Conservation (phyloP, 768 basidiomycete species). For the Leccinum imitatum region DNA sequence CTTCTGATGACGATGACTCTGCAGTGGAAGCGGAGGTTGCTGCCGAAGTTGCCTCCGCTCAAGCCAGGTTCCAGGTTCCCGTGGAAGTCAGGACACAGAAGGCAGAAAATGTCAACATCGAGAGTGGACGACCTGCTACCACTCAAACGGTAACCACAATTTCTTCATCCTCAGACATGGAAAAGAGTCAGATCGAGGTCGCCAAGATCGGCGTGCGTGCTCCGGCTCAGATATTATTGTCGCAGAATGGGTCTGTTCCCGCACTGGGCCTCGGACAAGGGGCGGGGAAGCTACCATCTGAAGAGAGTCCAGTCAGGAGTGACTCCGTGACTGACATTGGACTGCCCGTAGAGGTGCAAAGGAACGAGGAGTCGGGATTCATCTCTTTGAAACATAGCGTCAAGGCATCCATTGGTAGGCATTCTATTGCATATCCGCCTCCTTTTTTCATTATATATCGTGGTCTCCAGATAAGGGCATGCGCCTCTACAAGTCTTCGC, state of each 20-base stretch:
- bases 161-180: slow-evolving; percentile 23
- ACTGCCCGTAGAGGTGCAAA: slow-evolving; percentile 25
- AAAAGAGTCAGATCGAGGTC: slow-evolving; percentile 31
- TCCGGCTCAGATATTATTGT: slow-evolving; percentile 28
- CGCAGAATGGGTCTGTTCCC: slow-evolving; percentile 24
- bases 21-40: slow-evolving; percentile 27
- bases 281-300: slow-evolving; percentile 9
- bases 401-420: slow-evolving; percentile 70
- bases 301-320: slow-evolving; percentile 7
- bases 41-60: slow-evolving; percentile 20
- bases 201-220: slow-evolving; percentile 30
- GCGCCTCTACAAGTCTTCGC: slow-evolving; percentile 64
- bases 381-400: slow-evolving; percentile 65
- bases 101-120: neutral
- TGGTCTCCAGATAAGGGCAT: slow-evolving; percentile 59
- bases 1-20: slow-evolving; percentile 30
- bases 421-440: slow-evolving; percentile 1
- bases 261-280: slow-evolving; percentile 15
- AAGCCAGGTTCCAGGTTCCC: slow-evolving; percentile 4
- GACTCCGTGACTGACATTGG: slow-evolving; percentile 22
- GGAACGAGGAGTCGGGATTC: slow-evolving; percentile 40
- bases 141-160: slow-evolving; percentile 15
- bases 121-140: slow-evolving; percentile 10
- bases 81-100: slow-evolving; percentile 3
- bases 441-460: neutral